phyloP scores from a whole-genome alignment of 352 stramenopile genomes.

The Globisporangium ultimum region DNA sequence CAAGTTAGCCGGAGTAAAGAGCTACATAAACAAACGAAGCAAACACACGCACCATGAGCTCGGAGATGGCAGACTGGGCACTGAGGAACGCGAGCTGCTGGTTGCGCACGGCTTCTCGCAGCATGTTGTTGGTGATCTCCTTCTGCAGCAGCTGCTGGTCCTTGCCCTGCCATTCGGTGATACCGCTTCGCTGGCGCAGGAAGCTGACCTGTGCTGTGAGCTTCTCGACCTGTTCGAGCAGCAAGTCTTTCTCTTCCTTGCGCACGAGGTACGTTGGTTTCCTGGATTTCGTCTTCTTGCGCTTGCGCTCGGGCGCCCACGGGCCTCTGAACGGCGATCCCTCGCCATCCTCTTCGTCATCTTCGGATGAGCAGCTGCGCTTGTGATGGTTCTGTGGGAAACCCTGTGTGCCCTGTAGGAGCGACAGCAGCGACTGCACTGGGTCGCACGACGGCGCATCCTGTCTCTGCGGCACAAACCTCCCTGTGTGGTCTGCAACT shows the following conservation, averaged over 20 bases:
- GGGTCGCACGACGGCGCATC: not conserved
- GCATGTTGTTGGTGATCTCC: slow-evolving; percentile 40
- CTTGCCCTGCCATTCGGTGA: slow-evolving; percentile 12
- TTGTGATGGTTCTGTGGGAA: not conserved
- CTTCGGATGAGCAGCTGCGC: slow-evolving; percentile 4
- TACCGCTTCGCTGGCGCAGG: slow-evolving; percentile 24
- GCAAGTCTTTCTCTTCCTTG: slow-evolving; percentile 44
- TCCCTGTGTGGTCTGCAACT: not conserved
- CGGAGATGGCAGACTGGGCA: slow-evolving; percentile 41
- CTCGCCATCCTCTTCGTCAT: slow-evolving; percentile 3
- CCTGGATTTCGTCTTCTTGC: slow-evolving; percentile 27
- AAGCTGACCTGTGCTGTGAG: slow-evolving; percentile 36
- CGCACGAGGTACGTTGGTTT: slow-evolving; percentile 49
- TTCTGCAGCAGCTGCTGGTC: slow-evolving; percentile 27
- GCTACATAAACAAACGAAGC: not conserved
- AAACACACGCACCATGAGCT: slow-evolving; percentile 24
- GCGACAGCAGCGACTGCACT: slow-evolving; percentile 6
- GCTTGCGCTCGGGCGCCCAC: slow-evolving; percentile 10
- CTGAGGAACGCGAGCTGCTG: slow-evolving; percentile 43
- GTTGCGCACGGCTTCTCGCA: slow-evolving; percentile 41
- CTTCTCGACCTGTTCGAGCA: slow-evolving; percentile 33
- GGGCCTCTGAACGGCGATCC: not conserved
- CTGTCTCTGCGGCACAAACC: not conserved
- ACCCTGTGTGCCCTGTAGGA: not conserved
- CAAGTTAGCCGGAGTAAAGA: not conserved